These are phyloP conservation scores for Cystobasidium tubakii DNA, from an alignment of 768 basidiomycete species.

Conservation along the genomic window DNA sequence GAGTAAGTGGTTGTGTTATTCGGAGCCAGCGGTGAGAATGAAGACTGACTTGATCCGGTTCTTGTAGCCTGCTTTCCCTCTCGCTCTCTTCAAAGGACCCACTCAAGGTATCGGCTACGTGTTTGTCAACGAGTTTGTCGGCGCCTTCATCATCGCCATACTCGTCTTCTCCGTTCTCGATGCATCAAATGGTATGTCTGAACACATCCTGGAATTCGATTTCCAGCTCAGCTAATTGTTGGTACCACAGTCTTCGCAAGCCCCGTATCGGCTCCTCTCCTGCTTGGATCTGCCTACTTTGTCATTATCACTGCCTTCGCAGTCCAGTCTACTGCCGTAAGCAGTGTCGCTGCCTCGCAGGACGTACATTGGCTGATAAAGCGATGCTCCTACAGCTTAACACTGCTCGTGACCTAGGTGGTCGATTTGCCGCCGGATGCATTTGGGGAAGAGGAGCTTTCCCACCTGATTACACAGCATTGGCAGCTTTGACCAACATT, in stretches of 20 bases:
- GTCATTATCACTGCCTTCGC: conserved; percentile 38
- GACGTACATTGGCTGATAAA: not conserved
- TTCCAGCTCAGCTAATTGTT: conserved; percentile 21
- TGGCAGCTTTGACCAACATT: conserved; percentile 34
- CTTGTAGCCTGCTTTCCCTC: conserved; percentile 18
- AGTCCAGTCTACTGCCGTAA: not conserved
- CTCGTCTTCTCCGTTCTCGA: conserved; percentile 42
- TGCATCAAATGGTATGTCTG: conserved; percentile 15
- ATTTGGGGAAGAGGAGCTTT: conserved; percentile 36
- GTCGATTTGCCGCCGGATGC: conserved; percentile 23
- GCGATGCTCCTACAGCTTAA: conserved; percentile 30
- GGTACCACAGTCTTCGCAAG: conserved; percentile 40
- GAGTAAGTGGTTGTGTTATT: conserved; percentile 32
- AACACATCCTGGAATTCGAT: not conserved
- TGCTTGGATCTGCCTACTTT: conserved; percentile 40
- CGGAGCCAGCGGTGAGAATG: conserved; percentile 29
- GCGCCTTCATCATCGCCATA: conserved; percentile 42
- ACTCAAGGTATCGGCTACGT: conserved; percentile 4
- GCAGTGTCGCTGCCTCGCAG: not conserved
- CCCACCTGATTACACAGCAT: conserved; percentile 23
- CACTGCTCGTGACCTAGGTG: conserved; percentile 40
- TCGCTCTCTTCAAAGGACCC: conserved; percentile 17
- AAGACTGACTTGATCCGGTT: not conserved
- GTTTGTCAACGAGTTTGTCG: conserved; percentile 39
- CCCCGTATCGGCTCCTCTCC: conserved; percentile 36